These are phyloP conservation scores for Cylindricascospora bacillispora DNA, from an alignment of 1,139 yeast species.

Conservation along the genomic window DNA sequence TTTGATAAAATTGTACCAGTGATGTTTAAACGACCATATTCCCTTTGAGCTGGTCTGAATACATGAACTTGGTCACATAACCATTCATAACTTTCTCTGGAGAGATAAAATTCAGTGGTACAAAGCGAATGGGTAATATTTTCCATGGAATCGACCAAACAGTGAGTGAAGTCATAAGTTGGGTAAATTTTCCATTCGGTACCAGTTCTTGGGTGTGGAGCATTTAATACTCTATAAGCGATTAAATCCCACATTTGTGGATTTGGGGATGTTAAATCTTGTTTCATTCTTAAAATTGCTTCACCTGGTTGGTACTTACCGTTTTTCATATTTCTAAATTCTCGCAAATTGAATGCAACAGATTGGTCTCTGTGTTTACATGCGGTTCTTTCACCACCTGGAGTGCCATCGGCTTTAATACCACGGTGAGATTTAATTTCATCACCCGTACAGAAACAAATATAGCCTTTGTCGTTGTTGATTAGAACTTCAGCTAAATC, in stretches of 20 bases:
- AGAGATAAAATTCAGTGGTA: slow-evolving; percentile 84
- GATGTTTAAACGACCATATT: slow-evolving; percentile 89
- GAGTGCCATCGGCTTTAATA: slow-evolving; percentile 77
- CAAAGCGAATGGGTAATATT: slow-evolving; percentile 91
- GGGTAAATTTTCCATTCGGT: slow-evolving; percentile 96
- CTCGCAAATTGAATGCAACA: slow-evolving; percentile 59
- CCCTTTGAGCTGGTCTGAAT: slow-evolving; percentile 97
- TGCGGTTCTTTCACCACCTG: slow-evolving; percentile 82
- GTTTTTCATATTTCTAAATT: slow-evolving; percentile 83
- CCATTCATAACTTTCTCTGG: slow-evolving; percentile 97
- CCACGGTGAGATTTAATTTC: slow-evolving; percentile 88
- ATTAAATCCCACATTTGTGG: slow-evolving; percentile 99
- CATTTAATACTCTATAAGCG: slow-evolving; percentile 90
- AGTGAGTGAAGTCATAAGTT: slow-evolving; percentile 96
- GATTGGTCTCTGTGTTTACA: slow-evolving; percentile 64
- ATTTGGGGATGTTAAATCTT: slow-evolving; percentile 78
- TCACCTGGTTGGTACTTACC: slow-evolving; percentile 83
- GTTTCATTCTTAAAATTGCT: slow-evolving; percentile 94
- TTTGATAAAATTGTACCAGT: slow-evolving; percentile 92
- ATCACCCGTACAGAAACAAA: slow-evolving; percentile 88
- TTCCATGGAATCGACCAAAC: slow-evolving; percentile 95
- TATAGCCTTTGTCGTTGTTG: slow-evolving; percentile 60
- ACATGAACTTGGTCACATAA: slow-evolving; percentile 90
- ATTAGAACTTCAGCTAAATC: slow-evolving; percentile 77
- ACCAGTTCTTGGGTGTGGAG: slow-evolving; percentile 94